Base-by-base conservation (phyloP, 2,329 filamentous ascomycete species). In the Stagonosporopsis rhizophila region DNA sequence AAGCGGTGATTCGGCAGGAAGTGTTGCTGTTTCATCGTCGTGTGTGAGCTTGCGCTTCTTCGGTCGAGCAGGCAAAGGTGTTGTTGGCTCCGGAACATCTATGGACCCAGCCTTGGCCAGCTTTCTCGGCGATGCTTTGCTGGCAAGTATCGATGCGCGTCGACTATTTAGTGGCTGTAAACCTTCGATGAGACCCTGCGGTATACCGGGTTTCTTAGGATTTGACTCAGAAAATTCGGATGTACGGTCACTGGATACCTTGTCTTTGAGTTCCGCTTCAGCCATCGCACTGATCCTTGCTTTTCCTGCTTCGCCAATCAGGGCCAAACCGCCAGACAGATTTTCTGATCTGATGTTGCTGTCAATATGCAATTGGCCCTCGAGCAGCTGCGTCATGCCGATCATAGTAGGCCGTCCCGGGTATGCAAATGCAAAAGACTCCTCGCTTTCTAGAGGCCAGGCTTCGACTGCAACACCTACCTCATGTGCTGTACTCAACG, bases 401-500 rank as follows among this genome's bases (percentile, higher is more conserved):
- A 87, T 78, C 27, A 89, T 76, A 1, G 85, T 69, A 1, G 83
- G 82, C 17, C 79, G 76, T 7, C 79, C 66, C 1, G 77, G 74
- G 9, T 67, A 68, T 3, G 73, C 73, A 27, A 96, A 82, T 0
- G 90, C 86, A 89, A 92, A 96, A 3, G 83, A 80, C 15, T 79
- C 73, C 2, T 84, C 83, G 3, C 83, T 82, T 0, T 83, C 80
- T 11, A 80, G 79, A 0, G 91, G 89, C 69, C 94, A 92, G 27
- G 85, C 77, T 2, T 85, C 71, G 2, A 96, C 77, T 55, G 87
- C 89, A 11, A 96, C 75, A 0, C 92, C 92, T 55, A 97, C 82
- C 70, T 96, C 91, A 64, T 94, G 90, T 20, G 86, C 87, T 23
- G 79, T 76, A 55, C 88, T 89, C 66, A 92, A 87, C 0, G 86